Conservation (phyloP, 148 eudicot genomes). For the Chenopodium formosanum region DNA sequence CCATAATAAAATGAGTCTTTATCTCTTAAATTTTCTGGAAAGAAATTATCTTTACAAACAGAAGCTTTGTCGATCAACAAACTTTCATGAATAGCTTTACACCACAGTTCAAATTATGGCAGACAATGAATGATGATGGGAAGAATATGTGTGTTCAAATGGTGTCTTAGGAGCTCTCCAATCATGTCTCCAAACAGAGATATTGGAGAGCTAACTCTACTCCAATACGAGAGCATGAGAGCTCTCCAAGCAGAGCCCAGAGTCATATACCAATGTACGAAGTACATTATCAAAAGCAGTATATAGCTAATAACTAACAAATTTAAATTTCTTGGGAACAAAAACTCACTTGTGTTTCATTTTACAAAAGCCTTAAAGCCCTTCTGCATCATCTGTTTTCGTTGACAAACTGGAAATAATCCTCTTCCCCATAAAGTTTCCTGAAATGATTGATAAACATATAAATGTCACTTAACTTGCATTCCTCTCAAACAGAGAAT, state of each 20-base stretch:
- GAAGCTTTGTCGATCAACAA: conserved; percentile 8
- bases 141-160: neutral
- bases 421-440: conserved; percentile 50
- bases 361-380: neutral
- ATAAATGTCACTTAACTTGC: neutral
- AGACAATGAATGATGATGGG: neutral
- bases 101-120: neutral
- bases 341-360: conserved; percentile 20
- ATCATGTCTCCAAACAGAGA: no score
- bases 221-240: no score
- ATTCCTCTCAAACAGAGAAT: neutral
- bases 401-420: conserved; percentile 39
- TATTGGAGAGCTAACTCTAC: no score
- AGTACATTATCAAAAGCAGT: neutral
- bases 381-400: conserved; percentile 10
- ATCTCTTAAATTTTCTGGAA: neutral
- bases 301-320: no score
- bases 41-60: neutral
- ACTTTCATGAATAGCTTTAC: neutral
- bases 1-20: neutral
- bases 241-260: no score
- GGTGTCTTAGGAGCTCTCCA: no score
- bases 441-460: conserved; percentile 34
- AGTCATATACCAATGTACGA: no score
- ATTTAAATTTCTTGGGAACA: neutral